Conservation (phyloP, 371 early-diverging fungal species). For the Sporodiniella umbellata region DNA sequence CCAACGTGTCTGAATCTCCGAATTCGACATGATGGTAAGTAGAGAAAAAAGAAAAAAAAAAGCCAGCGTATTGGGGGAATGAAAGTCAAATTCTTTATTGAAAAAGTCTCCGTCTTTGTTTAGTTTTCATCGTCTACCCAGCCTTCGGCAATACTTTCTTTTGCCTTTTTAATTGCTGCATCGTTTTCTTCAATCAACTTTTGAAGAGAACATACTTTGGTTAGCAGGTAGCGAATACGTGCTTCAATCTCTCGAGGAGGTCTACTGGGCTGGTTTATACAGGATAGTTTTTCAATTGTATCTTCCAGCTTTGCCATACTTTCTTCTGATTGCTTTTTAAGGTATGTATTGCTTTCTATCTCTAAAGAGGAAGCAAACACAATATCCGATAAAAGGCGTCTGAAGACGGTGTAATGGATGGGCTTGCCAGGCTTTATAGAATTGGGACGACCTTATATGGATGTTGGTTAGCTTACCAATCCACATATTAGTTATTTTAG, state of each 20-base stretch:
- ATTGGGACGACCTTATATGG: conserved; percentile 69
- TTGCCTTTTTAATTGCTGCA: conserved; percentile 42
- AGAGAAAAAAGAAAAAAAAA: neutral
- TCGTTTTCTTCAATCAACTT: conserved; percentile 53
- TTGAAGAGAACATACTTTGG: conserved; percentile 50
- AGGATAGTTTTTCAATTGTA: conserved; percentile 57
- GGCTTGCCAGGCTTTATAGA: conserved; percentile 80
- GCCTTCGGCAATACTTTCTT: conserved; percentile 32
- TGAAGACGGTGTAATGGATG: conserved; percentile 76
- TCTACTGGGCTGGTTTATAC: conserved; percentile 34
- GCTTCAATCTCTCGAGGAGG: conserved; percentile 54
- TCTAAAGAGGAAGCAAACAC: conserved; percentile 80
- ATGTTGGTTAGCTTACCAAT: neutral
- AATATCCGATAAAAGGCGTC: conserved; percentile 62
- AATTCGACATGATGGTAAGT: neutral
- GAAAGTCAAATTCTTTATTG: conserved; percentile 1
- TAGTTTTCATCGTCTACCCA: conserved; percentile 21
- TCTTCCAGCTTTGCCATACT: conserved; percentile 69
- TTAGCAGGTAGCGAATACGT: conserved; percentile 56
- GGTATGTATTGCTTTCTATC: conserved; percentile 62
- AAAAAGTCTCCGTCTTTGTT: conserved; percentile 1
- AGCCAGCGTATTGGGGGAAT: neutral
- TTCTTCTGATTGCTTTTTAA: conserved; percentile 64
- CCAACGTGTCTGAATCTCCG: neutral
- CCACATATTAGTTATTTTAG: neutral